These are phyloP conservation scores for Betula pendula DNA, from an alignment of 306 rosid species.

Conservation along the genomic window DNA sequence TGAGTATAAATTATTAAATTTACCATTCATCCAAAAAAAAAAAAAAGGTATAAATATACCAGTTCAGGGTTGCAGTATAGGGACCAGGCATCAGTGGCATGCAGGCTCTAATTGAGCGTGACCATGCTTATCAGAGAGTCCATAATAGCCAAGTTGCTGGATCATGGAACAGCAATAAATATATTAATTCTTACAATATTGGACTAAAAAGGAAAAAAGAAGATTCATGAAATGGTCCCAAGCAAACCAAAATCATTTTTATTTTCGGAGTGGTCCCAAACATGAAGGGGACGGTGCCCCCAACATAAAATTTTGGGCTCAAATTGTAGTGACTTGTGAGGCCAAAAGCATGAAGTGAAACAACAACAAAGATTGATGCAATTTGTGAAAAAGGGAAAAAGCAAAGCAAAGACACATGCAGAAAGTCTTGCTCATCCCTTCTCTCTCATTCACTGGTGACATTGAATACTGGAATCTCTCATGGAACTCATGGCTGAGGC, in stretches of 20 bases:
- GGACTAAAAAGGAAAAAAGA: background rate
- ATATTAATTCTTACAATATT: background rate
- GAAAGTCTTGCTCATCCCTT: slow-evolving; percentile 9
- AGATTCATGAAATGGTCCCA: slow-evolving; percentile 5
- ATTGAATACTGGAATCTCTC: too few species aligned
- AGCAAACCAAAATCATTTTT: background rate
- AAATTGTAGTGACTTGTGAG: background rate
- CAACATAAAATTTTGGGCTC: slow-evolving; percentile 37
- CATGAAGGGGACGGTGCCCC: slow-evolving; percentile 3
- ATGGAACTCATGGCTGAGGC: too few species aligned
- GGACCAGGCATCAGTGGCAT: background rate
- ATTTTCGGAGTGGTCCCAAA: slow-evolving; percentile 30
- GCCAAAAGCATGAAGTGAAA: slow-evolving; percentile 37
- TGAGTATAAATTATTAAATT: background rate
- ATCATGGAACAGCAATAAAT: slow-evolving; percentile 6
- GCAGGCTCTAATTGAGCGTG: background rate
- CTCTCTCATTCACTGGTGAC: too few species aligned
- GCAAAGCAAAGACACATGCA: slow-evolving; percentile 29
- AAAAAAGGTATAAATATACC: background rate
- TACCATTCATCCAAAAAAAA: too few species aligned
- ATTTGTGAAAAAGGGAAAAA: slow-evolving; percentile 11
- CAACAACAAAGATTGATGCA: slow-evolving; percentile 24
- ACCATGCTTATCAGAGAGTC: background rate
- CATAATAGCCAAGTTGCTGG: background rate
- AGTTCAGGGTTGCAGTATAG: background rate